A percentile compares a stretch with the other conserved stretches of the same genome.
Evolutionary conservation across 768 basidiomycete species (phyloP).

Genomic region (Tylopilus rubrobrunneus): DNA sequence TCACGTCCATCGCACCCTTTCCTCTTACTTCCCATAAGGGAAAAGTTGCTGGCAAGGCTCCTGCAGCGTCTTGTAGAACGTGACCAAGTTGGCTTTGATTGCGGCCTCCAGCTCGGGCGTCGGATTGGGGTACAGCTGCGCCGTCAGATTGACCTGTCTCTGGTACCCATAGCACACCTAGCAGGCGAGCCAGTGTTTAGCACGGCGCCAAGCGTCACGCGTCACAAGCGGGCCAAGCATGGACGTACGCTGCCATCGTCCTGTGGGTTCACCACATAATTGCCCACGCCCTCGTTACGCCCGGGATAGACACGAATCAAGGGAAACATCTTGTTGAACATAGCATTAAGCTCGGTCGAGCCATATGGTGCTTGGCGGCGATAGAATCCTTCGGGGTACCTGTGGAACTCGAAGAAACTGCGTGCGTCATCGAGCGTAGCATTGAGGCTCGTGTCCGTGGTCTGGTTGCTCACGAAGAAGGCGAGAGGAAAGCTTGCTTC

Average conservation of each 20-base stretch:
- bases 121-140: conserved; percentile 21
- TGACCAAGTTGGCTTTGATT: conserved; percentile 20
- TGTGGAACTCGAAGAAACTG: conserved; percentile 17
- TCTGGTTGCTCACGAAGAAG: conserved; percentile 25
- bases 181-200: background rate
- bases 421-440: conserved; percentile 13
- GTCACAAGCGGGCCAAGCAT: background rate
- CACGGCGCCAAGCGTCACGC: background rate
- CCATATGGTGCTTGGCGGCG: conserved; percentile 18
- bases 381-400: conserved; percentile 16
- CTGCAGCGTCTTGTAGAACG: conserved; percentile 9
- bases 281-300: conserved; percentile 15
- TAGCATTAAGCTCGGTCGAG: background rate
- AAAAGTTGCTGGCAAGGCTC: conserved; percentile 14
- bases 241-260: conserved; percentile 7
- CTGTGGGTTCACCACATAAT: conserved; percentile 10
- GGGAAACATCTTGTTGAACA: background rate
- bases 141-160: conserved; percentile 18
- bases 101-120: conserved; percentile 15
- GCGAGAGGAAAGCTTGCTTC: conserved; percentile 22
- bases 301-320: conserved; percentile 10
- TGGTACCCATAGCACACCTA: conserved; percentile 21
- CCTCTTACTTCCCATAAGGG: conserved; percentile 12
- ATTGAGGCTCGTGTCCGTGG: conserved; percentile 13
- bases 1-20: no score